Evolutionary conservation across 768 basidiomycete species (phyloP).

Genomic region (Guyanaporus albipodus): DNA sequence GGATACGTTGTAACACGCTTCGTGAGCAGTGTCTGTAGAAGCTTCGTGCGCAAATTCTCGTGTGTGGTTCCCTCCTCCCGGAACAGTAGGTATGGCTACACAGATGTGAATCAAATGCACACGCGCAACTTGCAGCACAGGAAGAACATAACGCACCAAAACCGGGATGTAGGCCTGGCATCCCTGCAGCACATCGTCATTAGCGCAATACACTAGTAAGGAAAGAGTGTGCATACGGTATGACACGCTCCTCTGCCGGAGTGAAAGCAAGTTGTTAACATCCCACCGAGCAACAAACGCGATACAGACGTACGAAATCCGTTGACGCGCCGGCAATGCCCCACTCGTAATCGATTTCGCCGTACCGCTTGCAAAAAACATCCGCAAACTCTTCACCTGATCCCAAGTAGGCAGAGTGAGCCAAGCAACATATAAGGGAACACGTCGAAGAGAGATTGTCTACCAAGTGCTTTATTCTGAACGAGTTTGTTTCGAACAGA

Average conservation of each 20-base stretch:
- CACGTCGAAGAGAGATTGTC: not conserved
- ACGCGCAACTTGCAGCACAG: not conserved
- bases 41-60: slow-evolving; percentile 59
- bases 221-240: slow-evolving; percentile 44
- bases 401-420: not conserved
- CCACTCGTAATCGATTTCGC: slow-evolving; percentile 56
- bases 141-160: slow-evolving; percentile 34
- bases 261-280: not conserved
- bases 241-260: slow-evolving; percentile 48
- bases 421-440: not conserved
- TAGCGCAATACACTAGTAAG: not conserved
- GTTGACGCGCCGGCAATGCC: slow-evolving; percentile 73
- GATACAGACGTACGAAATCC: slow-evolving; percentile 62
- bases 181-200: slow-evolving; percentile 26
- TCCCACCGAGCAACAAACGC: not conserved
- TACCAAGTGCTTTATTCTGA: slow-evolving; percentile 64
- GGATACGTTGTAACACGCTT: slow-evolving; percentile 60
- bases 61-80: slow-evolving; percentile 75
- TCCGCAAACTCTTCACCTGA: slow-evolving; percentile 62
- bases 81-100: slow-evolving; percentile 67
- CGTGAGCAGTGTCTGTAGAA: slow-evolving; percentile 54
- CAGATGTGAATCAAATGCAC: not conserved
- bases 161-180: slow-evolving; percentile 70
- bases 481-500: slow-evolving; percentile 50
- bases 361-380: slow-evolving; percentile 56